Evolutionary conservation across 345 rosid genomes (phyloP), one percentile per base, ranked within the genome.

Genomic region (Tarenaya hassleriana): DNA sequence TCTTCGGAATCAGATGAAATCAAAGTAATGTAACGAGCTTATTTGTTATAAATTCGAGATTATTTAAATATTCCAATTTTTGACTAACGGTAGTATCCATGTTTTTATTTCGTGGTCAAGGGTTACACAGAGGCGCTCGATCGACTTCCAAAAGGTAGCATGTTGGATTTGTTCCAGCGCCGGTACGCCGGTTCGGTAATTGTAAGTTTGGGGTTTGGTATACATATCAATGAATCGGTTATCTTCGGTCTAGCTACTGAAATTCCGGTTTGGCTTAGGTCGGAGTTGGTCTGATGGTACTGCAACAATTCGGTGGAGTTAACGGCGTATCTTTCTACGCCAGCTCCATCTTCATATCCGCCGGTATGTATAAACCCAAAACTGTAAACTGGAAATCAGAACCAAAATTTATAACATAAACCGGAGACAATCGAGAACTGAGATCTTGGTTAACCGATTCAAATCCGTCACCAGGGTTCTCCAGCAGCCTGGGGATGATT

Each of bases 251-350:
- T 16, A 8, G 42, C 42, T 34, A 42, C 55, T 49, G 17, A 44
- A n/a, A 55, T 62, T 13, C 7, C 16, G 37, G 46, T 37, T 47
- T 12, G 10, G 18, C 39, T 27, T 55, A 78, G 88, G 79, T 82
- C 18, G 88, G 79, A 19, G 74, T 81, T 54, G 94, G 96, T 18
- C 59, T 87, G 52, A 83, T 87, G 96, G 77, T 54, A 34, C 60
- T 87, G 70, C 96, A 83, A 75, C 89, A 83, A 58, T 76, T 87
- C 50, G 94, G 96, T 55, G 96, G 96, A 9, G 82, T 79, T 55
- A 68, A 73, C 29, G 84, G 68, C 41, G 59, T 78, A 38, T 66
- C 74, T 11, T 78, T 78, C 53, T 78, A 75, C 16, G 74, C 84
- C 9, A 73, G 84, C 54, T 47, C 84, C 17, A 73, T 78, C 24